These are phyloP conservation scores for Termitomyces sp. DNA, from an alignment of 768 basidiomycete species.

Conservation along the genomic window DNA sequence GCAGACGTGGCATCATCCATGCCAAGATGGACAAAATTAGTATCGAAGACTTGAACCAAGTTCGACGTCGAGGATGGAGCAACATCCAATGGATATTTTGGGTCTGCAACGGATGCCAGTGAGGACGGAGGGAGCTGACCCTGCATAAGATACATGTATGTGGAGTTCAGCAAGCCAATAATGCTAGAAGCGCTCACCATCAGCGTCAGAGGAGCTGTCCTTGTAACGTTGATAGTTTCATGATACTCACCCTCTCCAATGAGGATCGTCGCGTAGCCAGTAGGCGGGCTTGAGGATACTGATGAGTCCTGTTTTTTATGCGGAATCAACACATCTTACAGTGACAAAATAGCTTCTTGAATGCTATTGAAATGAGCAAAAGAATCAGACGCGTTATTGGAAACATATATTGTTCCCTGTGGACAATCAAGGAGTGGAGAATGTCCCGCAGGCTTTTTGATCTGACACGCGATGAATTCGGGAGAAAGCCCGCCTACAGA, in stretches of 20 bases:
- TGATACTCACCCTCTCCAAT: slow-evolving; percentile 58
- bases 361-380: slow-evolving; percentile 45
- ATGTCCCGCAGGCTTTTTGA: slow-evolving; percentile 37
- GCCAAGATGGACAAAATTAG: slow-evolving; percentile 36
- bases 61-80: slow-evolving; percentile 50
- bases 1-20: slow-evolving; percentile 58
- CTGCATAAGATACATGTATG: slow-evolving; percentile 20
- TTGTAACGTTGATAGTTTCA: slow-evolving; percentile 56
- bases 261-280: slow-evolving; percentile 43
- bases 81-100: slow-evolving; percentile 34
- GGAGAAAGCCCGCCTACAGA: slow-evolving; percentile 39
- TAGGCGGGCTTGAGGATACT: slow-evolving; percentile 32
- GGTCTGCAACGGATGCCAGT: slow-evolving; percentile 23
- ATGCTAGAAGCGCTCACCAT: slow-evolving; percentile 34
- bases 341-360: slow-evolving; percentile 53
- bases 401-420: slow-evolving; percentile 58
- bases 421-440: slow-evolving; percentile 55
- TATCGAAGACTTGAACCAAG: slow-evolving; percentile 53
- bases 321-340: slow-evolving; percentile 36
- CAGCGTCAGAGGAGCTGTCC: slow-evolving; percentile 50
- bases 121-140: slow-evolving; percentile 46
- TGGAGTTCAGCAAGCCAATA: not conserved
- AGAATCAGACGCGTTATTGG: slow-evolving; percentile 37
- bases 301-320: not conserved
- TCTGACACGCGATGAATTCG: slow-evolving; percentile 45